Evolutionary conservation across 495 filamentous ascomycete species (phyloP).

Genomic region (Penicillium macrosclerotiorum): DNA sequence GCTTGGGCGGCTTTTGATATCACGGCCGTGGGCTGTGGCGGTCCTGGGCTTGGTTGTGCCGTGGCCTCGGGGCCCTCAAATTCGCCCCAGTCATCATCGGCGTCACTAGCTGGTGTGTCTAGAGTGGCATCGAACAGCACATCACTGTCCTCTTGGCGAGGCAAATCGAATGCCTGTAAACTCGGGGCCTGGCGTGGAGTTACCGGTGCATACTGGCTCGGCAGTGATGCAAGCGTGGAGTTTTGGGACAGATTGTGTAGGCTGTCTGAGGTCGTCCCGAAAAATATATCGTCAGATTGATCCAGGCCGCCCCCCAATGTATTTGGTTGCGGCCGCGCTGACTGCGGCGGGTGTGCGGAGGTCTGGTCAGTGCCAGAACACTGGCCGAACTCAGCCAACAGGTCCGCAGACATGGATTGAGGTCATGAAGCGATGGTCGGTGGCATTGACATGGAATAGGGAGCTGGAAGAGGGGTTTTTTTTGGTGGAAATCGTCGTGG

Average conservation of each 20-base stretch:
- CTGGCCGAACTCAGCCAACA: conserved; percentile 67
- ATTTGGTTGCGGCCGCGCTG: conserved; percentile 9
- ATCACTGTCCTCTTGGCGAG: conserved; percentile 27
- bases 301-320: conserved; percentile 29
- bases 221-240: neutral
- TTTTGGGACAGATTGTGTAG: neutral
- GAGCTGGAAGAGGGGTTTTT: too few relatives aligned
- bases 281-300: conserved; percentile 24
- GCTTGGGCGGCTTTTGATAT: neutral
- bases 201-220: conserved; percentile 8
- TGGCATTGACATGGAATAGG: too few relatives aligned
- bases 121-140: conserved; percentile 47
- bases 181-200: conserved; percentile 5
- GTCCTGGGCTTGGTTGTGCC: neutral
- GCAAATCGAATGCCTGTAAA: conserved; percentile 18
- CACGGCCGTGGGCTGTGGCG: neutral
- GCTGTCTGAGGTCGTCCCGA: conserved; percentile 6
- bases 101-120: conserved; percentile 35
- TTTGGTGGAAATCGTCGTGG: too few relatives aligned
- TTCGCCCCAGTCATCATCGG: conserved; percentile 44
- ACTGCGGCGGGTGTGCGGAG: conserved; percentile 10
- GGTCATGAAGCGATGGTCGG: conserved; percentile 2
- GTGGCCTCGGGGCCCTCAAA: neutral
- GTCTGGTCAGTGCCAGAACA: conserved; percentile 19
- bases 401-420: conserved; percentile 68